Evolutionary conservation across 2,329 filamentous ascomycete species (phyloP), one percentile per base, ranked within the genome.

Genomic region (Talaromyces sp.): DNA sequence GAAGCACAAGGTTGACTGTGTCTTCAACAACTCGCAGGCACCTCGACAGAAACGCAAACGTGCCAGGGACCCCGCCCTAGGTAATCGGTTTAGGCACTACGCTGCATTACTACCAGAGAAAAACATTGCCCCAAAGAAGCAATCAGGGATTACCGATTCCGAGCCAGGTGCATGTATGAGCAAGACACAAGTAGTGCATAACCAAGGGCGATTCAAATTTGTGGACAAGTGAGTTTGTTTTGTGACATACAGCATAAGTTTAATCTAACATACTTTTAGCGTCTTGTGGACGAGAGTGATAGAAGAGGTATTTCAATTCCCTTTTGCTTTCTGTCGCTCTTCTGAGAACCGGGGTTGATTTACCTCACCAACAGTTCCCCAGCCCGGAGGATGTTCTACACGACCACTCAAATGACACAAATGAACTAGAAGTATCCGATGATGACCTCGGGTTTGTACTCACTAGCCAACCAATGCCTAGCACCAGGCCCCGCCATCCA

Each of bases 401-500:
- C 25, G 60, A 55, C 28, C 33, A 58, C 30, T 32, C 51, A 58
- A 28, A 62, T 55, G 33, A 62, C 32, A 19, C 30, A 25, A 33
- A 58, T 39, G 57, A 58, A 25, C 22, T 42, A 55, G 52, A 17
- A 2, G 17, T 39, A 52, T 58, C 51, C 25, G 47, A 55, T 33
- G 56, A 62, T 25, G 44, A 25, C n/a, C 25, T 51, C 25, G 13
- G 15, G 5, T 51, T 51, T 51, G 44, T 51, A 2, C 19, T 36
- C 49, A 10, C 22, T 58, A 32, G 39, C 32, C 27, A 58, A 25
- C 19, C 36, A 57, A 30, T 63, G 63, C 28, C 63, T 56, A 51
- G n/a, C 25, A 51, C 10, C 19, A 39, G 63, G 17, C 59, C 63
- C 6, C 75, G 85, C 15, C 85, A 87, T 69, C 85, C 85, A 5